Base-by-base conservation (phyloP, 768 basidiomycete genomes). In the Crucibulum laeve region DNA sequence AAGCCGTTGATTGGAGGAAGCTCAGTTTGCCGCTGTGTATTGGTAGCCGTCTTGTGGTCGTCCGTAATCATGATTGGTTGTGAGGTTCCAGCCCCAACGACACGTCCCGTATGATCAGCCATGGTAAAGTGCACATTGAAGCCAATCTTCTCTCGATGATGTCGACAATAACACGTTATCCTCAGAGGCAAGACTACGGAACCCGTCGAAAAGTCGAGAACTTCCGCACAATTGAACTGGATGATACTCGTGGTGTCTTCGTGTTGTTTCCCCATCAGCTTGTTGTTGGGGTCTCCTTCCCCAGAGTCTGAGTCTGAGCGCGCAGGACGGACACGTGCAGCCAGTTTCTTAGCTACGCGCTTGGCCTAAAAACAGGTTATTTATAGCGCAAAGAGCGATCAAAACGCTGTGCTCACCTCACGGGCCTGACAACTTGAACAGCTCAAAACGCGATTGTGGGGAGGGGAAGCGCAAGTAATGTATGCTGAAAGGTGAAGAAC, bases 41-140 rank as follows among this genome's bases (percentile, higher is more conserved):
- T 63, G 14, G 63, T 56, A 28, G 67, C 78, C 22, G 90, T 92
- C 68, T 99, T 99, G 69, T 99, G 96, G 63, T 99, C 96, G 68
- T 99, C 96, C 1, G 95, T 99, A 52, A 98, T 98, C 84, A 98
- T 94, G 53, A 99, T 93, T 3, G 95, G 91, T 23, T 83, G 80
- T 1, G 92, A 89, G 42, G 72, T 76, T 4, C 91, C 92, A 5
- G 78, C 74, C 11, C 90, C 94, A 42, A 98, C 80, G 38, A 91
- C 64, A 17, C 86, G 77, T 2, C 93, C 94, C 19, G 67, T 70
- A 53, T 82, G 70, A 53, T 96, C 90, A 59, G 82, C 77, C 73
- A 99, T 77, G 15, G 82, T 80, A 60, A 97, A 87, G 52, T 87
- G 84, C 46, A 98, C 82, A 58, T 87, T 84, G 64, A 97, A 98